phyloP scores from a whole-genome alignment of 228 moss, liverwort and hornwort species.

The Sphagnum magellanicum region DNA sequence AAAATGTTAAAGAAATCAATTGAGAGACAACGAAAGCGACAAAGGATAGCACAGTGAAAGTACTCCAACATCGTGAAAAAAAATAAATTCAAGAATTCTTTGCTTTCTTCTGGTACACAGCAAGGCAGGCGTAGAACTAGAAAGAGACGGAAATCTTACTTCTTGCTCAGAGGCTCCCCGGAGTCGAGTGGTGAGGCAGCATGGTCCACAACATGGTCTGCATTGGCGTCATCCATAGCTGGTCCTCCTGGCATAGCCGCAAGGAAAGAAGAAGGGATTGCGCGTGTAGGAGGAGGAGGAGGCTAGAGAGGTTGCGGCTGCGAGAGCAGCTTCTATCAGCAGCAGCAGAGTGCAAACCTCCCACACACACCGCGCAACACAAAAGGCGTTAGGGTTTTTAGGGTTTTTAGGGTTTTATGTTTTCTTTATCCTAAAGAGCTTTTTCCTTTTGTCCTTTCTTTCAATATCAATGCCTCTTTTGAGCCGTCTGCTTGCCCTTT shows the following conservation, averaged over 20 bases:
- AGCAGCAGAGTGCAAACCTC: too few species aligned
- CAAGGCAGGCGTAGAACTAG: not conserved
- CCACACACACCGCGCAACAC: too few species aligned
- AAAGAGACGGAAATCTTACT: not conserved
- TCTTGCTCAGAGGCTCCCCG: not conserved
- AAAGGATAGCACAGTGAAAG: not conserved
- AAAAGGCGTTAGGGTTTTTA: too few species aligned
- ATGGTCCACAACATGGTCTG: not conserved
- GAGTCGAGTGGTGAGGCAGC: not conserved
- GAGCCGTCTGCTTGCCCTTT: too few species aligned
- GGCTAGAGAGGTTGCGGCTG: too few species aligned
- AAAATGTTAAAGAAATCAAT: not conserved
- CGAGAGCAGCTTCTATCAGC: too few species aligned
- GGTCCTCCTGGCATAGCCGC: not conserved
- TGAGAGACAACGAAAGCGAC: not conserved
- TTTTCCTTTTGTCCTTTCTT: too few species aligned
- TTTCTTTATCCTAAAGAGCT: too few species aligned
- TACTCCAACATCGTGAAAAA: not conserved
- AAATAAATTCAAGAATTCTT: not conserved
- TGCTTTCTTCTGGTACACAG: not conserved
- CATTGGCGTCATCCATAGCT: not conserved
- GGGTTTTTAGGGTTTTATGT: too few species aligned
- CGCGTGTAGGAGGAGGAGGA: too few species aligned
- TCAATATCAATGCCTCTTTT: too few species aligned
- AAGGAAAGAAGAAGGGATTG: not conserved